Conservation (phyloP, 1,139 yeast species). For the Sugiyamaella paludigena region DNA sequence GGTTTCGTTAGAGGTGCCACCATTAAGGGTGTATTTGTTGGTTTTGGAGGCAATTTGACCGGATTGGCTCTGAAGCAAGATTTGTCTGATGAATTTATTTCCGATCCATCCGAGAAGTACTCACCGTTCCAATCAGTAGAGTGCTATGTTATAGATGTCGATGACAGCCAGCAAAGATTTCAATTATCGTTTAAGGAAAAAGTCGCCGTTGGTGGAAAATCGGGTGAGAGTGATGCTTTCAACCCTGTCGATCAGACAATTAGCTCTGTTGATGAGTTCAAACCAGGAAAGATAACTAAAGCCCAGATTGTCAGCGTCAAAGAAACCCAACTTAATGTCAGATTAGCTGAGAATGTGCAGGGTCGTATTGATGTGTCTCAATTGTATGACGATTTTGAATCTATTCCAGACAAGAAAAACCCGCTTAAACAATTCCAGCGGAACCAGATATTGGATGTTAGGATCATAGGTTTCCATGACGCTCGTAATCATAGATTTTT, state of each 20-base stretch:
- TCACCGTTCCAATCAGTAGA: slow-evolving; percentile 62
- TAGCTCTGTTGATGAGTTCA: slow-evolving; percentile 49
- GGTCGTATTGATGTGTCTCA: slow-evolving; percentile 81
- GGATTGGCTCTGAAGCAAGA: slow-evolving; percentile 82
- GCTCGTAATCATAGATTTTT: slow-evolving; percentile 65
- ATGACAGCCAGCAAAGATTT: slow-evolving; percentile 64
- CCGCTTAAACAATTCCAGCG: slow-evolving; percentile 62
- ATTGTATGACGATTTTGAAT: slow-evolving; percentile 54
- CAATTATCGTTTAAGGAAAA: slow-evolving; percentile 52
- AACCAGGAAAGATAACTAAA: slow-evolving; percentile 59
- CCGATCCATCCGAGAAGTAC: slow-evolving; percentile 53
- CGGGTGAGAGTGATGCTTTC: slow-evolving; percentile 20
- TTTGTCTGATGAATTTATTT: slow-evolving; percentile 53
- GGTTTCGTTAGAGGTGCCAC: slow-evolving; percentile 83
- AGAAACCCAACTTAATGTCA: slow-evolving; percentile 72
- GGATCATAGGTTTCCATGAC: slow-evolving; percentile 75
- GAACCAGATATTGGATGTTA: slow-evolving; percentile 60
- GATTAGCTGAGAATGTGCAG: slow-evolving; percentile 71
- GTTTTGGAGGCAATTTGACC: slow-evolving; percentile 75
- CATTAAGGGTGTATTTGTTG: slow-evolving; percentile 71
- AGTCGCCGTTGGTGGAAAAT: slow-evolving; percentile 7
- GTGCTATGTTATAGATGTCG: slow-evolving; percentile 39
- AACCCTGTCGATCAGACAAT: slow-evolving; percentile 63
- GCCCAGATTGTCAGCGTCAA: slow-evolving; percentile 64
- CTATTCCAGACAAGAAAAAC: slow-evolving; percentile 54